Evolutionary conservation across 306 rosid genomes (phyloP), one percentile per base, ranked within the genome.

Genomic region (Cicer arietinum): DNA sequence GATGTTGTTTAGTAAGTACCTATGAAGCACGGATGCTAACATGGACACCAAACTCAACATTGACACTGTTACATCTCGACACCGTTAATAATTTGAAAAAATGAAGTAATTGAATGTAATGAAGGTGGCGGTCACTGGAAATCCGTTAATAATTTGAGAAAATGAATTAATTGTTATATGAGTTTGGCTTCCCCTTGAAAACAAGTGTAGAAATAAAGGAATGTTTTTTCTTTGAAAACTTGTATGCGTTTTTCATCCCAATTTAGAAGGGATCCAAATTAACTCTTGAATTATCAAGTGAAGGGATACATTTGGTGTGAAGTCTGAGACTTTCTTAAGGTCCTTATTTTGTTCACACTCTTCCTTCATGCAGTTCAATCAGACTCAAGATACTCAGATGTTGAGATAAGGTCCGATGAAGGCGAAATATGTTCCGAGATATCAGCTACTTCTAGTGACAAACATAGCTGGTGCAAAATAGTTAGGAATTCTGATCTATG

Each of bases 401-500:
- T 93, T 18, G 93, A 88, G 85, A 83, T 93, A 74, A 84, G 85
- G 58, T 82, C 81, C 1, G 90, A 88, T 25, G 93, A 89, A 77
- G 69, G 57, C 35, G 61, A 81, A 54, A 79, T 91, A 60, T 73
- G 81, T 83, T 91, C 96, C 0, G 90, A 81, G 86, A 85, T 86
- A 69, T 76, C 68, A 35, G 45, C 79, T 44, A 68, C 90, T 66
- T 84, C 87, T 12, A 17, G 45, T 79, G 93, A 84, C 69, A 80
- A 85, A 45, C 87, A 46, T 54, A 79, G 79, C 75, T 93, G 98
- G 97, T 93, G 97, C 88, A 89, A 87, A 80, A 84, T 93, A 74
- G 73, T 69, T 6, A 84, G 92, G 80, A 91, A 84, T 81, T 82
- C 92, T 10, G 92, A 93, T 75, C 73, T 77, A 25, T 85, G 81